Evolutionary conservation across 1,284 basidiomycete genomes (phyloP).

Genomic region (Schizophyllum amplum): DNA sequence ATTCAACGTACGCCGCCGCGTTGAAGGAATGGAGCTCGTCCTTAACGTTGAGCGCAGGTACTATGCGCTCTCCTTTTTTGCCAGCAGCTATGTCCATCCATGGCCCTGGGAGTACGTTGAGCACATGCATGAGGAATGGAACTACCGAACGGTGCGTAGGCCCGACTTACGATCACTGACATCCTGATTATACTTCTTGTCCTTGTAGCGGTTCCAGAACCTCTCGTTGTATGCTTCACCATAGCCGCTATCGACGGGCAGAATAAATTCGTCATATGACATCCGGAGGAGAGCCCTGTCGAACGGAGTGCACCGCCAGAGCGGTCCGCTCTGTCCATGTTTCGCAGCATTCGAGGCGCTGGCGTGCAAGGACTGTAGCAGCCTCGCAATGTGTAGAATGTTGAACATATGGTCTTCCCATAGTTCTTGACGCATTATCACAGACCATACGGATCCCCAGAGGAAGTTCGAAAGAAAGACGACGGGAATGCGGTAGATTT

Average conservation of each 20-base stretch:
- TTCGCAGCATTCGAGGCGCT: too few species aligned
- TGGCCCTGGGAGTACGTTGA: too few species aligned
- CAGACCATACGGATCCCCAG: background rate
- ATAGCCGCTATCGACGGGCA: background rate
- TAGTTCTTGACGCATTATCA: background rate
- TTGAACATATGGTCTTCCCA: background rate
- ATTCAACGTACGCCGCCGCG: background rate
- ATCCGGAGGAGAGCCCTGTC: background rate
- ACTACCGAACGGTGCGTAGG: too few species aligned
- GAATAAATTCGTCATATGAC: background rate
- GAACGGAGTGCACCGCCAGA: background rate
- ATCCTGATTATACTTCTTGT: background rate
- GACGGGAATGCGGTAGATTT: conserved; percentile 4
- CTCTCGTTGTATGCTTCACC: background rate
- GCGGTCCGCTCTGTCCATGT: too few species aligned
- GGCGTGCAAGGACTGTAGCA: background rate
- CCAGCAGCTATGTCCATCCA: too few species aligned
- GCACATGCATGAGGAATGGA: too few species aligned
- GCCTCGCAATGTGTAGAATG: background rate
- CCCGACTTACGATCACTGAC: background rate
- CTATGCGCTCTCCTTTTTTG: too few species aligned
- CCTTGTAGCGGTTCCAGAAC: background rate
- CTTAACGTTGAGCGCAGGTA: too few species aligned
- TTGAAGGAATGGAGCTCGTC: background rate
- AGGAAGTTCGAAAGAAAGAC: background rate